Base-by-base conservation (phyloP, 2,329 filamentous ascomycete species). In the Thelonectria discophora region DNA sequence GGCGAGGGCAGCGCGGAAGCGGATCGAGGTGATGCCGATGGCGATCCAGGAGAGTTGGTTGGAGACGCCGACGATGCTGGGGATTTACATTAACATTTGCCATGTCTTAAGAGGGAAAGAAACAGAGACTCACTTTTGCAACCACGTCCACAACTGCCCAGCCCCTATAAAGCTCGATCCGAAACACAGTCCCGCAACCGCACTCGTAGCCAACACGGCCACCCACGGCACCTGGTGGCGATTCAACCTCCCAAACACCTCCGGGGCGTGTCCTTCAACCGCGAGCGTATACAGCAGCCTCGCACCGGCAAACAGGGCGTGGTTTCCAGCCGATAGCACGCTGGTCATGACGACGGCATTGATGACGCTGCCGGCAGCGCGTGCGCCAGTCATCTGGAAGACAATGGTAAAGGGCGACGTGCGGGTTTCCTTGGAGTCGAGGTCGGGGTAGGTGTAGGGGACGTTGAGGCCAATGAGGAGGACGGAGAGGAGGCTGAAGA, bases 41-140 rank as follows among this genome's bases (percentile, higher is more conserved):
- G 85, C 81, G 66, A 86, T 83, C 87, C 88, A 90, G 51, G 85
- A 86, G 5, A 90, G 76, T 74, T 90, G 88, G 72, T 89, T 90
- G 0, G 87, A 89, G 0, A 90, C 88, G 11, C 87, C 87, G 57
- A 90, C 86, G 47, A 90, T 83, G 60, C 81, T 84, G 50, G 2
- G 15, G 30, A 3, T 2, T 51, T n/a, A n/a, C 20, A 66, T 70
- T 62, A 72, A 67, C 3, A 54, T 53, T n/a, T 3, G 8, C 2
- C 5, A 30, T 30, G 27, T 18, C n/a, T 8, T 27, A 13, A 2
- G 27, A 32, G 18, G 6, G 57, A 40, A n/a, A 62, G 10, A 15
- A 2, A 21, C 6, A 39, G 47, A 12, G 42, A 17, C 78, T 69
- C 74, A 84, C 82, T 89, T 89, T 70, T 90, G 87, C 17, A 90